These are phyloP conservation scores for Alternaria sp. DNA, from an alignment of 2,329 filamentous ascomycete species.

Conservation along the genomic window DNA sequence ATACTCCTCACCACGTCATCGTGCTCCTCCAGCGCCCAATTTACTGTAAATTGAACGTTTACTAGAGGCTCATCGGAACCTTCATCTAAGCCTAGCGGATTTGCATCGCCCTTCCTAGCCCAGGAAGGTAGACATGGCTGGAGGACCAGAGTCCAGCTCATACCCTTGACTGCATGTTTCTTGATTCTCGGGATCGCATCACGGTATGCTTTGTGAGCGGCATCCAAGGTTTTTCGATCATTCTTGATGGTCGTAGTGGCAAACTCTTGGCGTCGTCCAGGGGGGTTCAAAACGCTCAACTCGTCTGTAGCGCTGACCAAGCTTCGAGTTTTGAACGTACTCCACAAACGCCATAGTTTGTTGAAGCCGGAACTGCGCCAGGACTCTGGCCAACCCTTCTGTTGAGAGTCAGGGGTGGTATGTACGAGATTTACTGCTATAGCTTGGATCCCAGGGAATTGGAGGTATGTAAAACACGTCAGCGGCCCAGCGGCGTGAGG, in stretches of 20 bases:
- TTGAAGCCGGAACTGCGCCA: conserved; percentile 44
- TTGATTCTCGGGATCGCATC: conserved; percentile 37
- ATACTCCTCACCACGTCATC: conserved; percentile 39
- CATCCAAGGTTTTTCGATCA: conserved; percentile 40
- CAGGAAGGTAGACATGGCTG: conserved; percentile 28
- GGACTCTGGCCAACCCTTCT: conserved; percentile 39
- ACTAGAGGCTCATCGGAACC: conserved; percentile 39
- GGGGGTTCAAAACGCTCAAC: conserved; percentile 30
- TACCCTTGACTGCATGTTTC: conserved; percentile 30
- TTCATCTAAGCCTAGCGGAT: conserved; percentile 21
- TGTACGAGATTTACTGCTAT: conserved; percentile 57
- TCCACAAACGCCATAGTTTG: conserved; percentile 47
- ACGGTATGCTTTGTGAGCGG: conserved; percentile 37
- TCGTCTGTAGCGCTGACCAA: conserved; percentile 48
- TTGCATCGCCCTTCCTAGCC: conserved; percentile 24
- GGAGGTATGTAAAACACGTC: conserved; percentile 65
- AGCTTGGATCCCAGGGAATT: conserved; percentile 64
- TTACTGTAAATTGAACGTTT: conserved; percentile 45
- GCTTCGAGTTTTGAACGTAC: conserved; percentile 42
- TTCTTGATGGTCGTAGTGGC: conserved; percentile 51
- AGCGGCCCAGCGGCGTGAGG: conserved; percentile 59
- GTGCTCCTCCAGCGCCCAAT: conserved; percentile 39
- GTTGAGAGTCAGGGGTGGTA: conserved; percentile 34
- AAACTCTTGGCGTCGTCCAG: conserved; percentile 37
- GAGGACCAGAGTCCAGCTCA: conserved; percentile 45